Conservation (phyloP, 2,329 filamentous ascomycete species). For the Ambrosiella xylebori region DNA sequence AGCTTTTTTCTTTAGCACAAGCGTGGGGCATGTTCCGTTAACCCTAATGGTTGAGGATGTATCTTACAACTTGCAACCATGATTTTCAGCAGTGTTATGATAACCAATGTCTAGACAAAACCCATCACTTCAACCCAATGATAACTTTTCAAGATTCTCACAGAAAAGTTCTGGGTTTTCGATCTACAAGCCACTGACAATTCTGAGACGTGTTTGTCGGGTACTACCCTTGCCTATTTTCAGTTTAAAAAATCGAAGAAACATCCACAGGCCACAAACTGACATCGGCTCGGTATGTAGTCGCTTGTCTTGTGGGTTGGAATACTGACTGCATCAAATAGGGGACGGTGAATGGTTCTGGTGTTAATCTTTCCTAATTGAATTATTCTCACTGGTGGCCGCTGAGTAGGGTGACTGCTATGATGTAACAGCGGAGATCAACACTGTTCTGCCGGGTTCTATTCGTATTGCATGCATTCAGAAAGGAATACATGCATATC, state of each 20-base stretch:
- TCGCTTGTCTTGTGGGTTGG: not conserved
- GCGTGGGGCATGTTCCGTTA: not conserved
- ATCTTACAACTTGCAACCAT: not conserved
- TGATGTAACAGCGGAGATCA: not conserved
- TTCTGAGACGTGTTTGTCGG: not conserved
- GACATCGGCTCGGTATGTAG: too few species aligned
- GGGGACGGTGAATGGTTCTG: not conserved
- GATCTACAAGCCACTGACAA: not conserved
- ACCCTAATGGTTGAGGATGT: not conserved
- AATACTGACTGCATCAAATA: not conserved
- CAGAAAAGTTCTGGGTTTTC: not conserved
- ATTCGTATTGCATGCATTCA: not conserved
- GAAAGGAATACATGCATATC: not conserved
- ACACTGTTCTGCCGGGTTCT: not conserved
- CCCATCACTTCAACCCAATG: not conserved
- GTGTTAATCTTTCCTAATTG: not conserved
- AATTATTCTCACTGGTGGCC: not conserved
- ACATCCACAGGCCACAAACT: too few species aligned
- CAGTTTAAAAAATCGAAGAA: too few species aligned
- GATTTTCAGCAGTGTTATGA: not conserved
- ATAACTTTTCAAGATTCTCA: not conserved
- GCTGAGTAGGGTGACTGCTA: not conserved
- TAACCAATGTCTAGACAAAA: not conserved
- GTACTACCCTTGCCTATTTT: not conserved
- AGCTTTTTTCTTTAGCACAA: too few species aligned